Conservation (phyloP, 257 asterid species). For the Solanum dulcamara region DNA sequence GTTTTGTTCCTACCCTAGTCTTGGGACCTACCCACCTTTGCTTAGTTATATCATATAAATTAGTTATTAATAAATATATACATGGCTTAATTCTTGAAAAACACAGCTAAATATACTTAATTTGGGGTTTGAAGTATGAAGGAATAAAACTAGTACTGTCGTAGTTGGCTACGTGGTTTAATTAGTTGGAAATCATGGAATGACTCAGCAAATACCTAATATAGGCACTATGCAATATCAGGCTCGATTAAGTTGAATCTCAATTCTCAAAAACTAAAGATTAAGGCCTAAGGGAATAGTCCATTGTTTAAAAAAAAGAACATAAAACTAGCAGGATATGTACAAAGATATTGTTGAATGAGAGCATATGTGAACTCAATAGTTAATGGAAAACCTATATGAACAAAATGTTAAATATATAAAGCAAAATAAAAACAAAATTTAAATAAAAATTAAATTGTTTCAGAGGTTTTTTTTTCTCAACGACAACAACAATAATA, state of each 20-base stretch:
- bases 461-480: not conserved
- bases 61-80: not conserved
- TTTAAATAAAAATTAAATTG: not conserved
- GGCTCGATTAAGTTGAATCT: not conserved
- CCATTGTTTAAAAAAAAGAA: not conserved
- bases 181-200: not conserved
- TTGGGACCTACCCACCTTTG: conserved; percentile 21
- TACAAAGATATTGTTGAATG: not conserved
- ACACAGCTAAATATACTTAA: not conserved
- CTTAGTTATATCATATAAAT: not conserved
- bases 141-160: not conserved
- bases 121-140: not conserved
- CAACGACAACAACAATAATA: no score
- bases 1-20: conserved; percentile 35
- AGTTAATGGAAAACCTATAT: not conserved
- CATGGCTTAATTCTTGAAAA: not conserved
- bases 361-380: not conserved
- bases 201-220: not conserved
- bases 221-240: not conserved
- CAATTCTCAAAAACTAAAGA: not conserved
- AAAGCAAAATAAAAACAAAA: not conserved
- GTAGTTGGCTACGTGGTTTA: not conserved
- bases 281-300: not conserved
- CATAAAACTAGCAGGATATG: not conserved
- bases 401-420: not conserved